Evolutionary conservation across 768 basidiomycete genomes (phyloP).

Genomic region (Mycena kentingensis): DNA sequence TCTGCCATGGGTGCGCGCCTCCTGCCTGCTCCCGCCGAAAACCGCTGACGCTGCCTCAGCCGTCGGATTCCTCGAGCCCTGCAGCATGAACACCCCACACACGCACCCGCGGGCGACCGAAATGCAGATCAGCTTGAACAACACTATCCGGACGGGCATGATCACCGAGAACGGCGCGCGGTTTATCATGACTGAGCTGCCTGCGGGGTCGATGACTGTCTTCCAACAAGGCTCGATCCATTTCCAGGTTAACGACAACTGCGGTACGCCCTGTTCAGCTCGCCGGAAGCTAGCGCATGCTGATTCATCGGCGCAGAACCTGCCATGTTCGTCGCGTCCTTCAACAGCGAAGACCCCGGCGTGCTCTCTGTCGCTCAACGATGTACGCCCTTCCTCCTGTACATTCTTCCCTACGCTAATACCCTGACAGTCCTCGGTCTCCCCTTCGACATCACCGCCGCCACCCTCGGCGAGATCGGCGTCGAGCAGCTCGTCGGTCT

Average conservation of each 20-base stretch:
- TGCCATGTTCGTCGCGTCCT: conserved; percentile 18
- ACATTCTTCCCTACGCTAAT: background rate
- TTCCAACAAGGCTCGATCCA: conserved; percentile 23
- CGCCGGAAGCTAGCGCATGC: conserved; percentile 25
- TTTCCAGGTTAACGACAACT: conserved; percentile 24
- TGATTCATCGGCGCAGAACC: conserved; percentile 30
- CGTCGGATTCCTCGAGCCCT: conserved; percentile 19
- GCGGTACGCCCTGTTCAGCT: conserved; percentile 9
- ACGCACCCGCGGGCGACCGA: conserved; percentile 26
- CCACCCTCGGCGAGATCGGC: conserved; percentile 11
- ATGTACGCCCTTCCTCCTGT: conserved; percentile 9
- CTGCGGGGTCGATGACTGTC: conserved; percentile 20
- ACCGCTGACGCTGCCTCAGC: conserved; percentile 1
- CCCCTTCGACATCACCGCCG: conserved; percentile 17
- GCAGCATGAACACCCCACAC: conserved; percentile 26
- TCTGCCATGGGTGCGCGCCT: conserved; percentile 22
- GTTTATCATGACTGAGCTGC: conserved; percentile 22
- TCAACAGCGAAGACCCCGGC: conserved; percentile 18
- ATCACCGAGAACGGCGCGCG: conserved; percentile 25
- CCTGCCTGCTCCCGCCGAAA: background rate
- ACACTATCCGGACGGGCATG: conserved; percentile 25
- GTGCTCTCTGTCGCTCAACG: conserved; percentile 20
- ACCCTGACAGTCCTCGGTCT: conserved; percentile 19
- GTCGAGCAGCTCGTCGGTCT: conserved; percentile 14
- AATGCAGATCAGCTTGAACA: conserved; percentile 24